Base-by-base conservation (phyloP, 345 rosid species). In the Bretschneidera sinensis region DNA sequence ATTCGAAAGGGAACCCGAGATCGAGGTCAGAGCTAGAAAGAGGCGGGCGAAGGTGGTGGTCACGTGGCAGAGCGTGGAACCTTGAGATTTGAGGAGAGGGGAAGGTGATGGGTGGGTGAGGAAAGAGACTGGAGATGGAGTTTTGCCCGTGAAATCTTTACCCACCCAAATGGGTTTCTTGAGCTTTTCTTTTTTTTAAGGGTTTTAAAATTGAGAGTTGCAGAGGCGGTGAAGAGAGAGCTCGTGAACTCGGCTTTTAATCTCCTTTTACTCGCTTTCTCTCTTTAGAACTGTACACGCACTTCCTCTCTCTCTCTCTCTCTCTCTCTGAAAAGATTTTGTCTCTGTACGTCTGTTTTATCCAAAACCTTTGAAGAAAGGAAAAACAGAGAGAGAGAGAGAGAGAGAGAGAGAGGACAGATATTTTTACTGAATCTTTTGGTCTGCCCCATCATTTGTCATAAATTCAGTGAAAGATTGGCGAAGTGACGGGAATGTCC, bases 71-170 rank as follows among this genome's bases (percentile, higher is more conserved):
- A 23, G 60, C 0, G 43, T 25, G 51, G 50, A 50, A 60, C 66
- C 59, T 49, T 52, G 57, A 39, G 45, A 7, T 39, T n/a, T 51
- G 55, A 5, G 24, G 25, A 51, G 24, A 24, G 24, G n/a, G 24
- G 55, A 51, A 51, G 81, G 43, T 55, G 51, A 54, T 55, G 53
- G 70, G 70, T 65, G 54, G 69, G 80, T 61, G 75, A 58, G 68
- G 69, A 71, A 74, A 73, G 50, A 61, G 66, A 73, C 74, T 35
- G 34, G 20, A 61, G 62, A 64, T 71, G 62, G 57, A 76, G 9
- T 39, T 48, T 63, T 51, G 63, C 78, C 67, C 83, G 88, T 80
- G 85, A 80, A 67, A 67, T 54, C 56, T 64, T 59, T 62, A 78
- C 84, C 84, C 51, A 65, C 65, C 70, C 54, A 61, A 62, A 33